Evolutionary conservation across 2,329 filamentous ascomycete species (phyloP), one percentile per base, ranked within the genome.

Genomic region (Aspergillus terreus): DNA sequence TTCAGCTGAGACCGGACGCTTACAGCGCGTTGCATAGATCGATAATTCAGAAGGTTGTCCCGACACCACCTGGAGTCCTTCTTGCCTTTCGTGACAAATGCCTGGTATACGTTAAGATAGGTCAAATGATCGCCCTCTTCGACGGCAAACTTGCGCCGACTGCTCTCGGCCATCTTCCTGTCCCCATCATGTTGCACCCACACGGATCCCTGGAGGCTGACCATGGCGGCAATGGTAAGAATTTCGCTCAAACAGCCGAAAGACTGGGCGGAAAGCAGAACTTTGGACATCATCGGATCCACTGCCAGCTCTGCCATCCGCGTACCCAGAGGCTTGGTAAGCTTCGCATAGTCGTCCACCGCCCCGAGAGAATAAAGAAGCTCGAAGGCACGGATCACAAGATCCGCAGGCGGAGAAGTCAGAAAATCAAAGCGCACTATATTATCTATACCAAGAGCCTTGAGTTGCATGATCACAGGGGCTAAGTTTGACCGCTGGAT

Each of bases 41-140:
- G 92, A 78, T 86, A 95, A 67, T 96, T 96, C 47, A 97, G 76
- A 54, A 86, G 82, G 61, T 97, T 87, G 6, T 94, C 87, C 50
- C 88, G 86, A 67, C 92, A 96, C 79, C 95, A 99, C 57, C 85
- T 85, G 1, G 87, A 75, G 55, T 95, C 89, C 66, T 92, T 94
- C 62, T 84, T 86, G 2, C 91, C 92, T 54, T 84, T 88, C 1
- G 86, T 89, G 46, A 92, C 77, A 64, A 97, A 97, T 0, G 90
- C 83, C 65, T 92, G 87, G 66, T 94, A 97, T n/a, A 92, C 88
- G 63, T 99, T 97, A 38, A 96, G 80, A 10, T 96, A 81, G 1
- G 92, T 96, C 21, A 97, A 73, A 63, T 97, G 92, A 62, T 99
- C 94, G 1, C 94, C 94, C 74, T 97, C 92, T 55, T 95, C 90